phyloP scores from a whole-genome alignment of 495 filamentous ascomycete genomes.

The Talaromyces adpressus region DNA sequence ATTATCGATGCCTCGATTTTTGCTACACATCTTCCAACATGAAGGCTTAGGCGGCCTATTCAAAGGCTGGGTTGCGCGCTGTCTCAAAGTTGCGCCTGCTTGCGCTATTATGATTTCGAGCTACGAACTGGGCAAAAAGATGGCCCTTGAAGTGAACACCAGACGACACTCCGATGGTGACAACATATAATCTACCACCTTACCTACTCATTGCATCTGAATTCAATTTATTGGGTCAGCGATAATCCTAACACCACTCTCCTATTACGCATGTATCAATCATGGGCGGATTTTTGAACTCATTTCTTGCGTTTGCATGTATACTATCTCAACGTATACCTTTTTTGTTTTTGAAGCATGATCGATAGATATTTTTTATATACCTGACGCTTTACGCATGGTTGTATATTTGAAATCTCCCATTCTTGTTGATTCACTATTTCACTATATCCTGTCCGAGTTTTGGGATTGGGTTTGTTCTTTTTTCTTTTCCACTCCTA shows the following conservation, averaged over 20 bases:
- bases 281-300: neutral
- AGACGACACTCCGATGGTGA: constrained; percentile 19
- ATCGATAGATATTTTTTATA: neutral
- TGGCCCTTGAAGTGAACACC: constrained; percentile 74
- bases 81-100: constrained; percentile 89
- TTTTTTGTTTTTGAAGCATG: neutral
- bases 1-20: constrained; percentile 64
- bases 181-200: neutral
- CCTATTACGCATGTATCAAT: neutral
- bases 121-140: constrained; percentile 92
- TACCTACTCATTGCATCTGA: neutral
- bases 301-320: neutral
- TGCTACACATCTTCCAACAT: constrained; percentile 79
- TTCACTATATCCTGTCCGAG: neutral
- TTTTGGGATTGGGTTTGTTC: too few species aligned
- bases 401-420: neutral
- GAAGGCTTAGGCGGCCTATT: constrained; percentile 79
- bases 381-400: neutral
- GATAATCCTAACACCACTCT: neutral
- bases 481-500: too few species aligned
- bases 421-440: neutral
- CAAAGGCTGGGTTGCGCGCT: constrained; percentile 83
- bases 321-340: neutral
- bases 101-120: constrained; percentile 99
- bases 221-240: neutral